Conservation (phyloP, 306 rosid genomes). For the Lithocarpus polystachyus region DNA sequence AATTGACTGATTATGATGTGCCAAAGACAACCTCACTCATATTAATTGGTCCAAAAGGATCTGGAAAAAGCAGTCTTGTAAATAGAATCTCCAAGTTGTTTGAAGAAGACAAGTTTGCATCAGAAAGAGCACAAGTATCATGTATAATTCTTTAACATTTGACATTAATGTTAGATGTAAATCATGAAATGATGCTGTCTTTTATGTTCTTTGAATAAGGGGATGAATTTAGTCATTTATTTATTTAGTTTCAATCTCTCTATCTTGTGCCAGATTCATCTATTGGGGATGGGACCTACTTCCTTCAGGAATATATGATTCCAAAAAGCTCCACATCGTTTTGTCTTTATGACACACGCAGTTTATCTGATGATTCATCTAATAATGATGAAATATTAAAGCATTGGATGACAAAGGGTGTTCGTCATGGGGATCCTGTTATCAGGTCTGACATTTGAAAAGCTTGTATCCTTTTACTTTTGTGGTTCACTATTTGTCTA, state of each 20-base stretch:
- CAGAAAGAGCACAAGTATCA: constrained; percentile 87
- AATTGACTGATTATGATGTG: constrained; percentile 57
- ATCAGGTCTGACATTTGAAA: constrained; percentile 53
- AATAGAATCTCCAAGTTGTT: constrained; percentile 72
- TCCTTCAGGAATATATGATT: constrained; percentile 82
- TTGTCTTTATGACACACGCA: constrained; percentile 78
- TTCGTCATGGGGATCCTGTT: constrained; percentile 62
- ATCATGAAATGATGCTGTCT: constrained; percentile 4
- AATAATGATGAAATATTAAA: constrained; percentile 46
- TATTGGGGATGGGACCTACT: constrained; percentile 69
- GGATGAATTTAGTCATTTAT: constrained; percentile 1
- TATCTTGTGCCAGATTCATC: constrained; percentile 48
- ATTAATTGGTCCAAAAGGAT: constrained; percentile 78
- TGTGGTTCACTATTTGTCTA: constrained; percentile 4
- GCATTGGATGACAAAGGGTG: constrained; percentile 82
- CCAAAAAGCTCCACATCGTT: constrained; percentile 61
- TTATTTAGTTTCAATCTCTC: neutral
- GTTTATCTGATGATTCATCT: constrained; percentile 48
- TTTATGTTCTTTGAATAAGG: constrained; percentile 9
- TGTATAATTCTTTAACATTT: constrained; percentile 37
- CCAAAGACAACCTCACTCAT: constrained; percentile 68
- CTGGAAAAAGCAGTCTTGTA: constrained; percentile 89
- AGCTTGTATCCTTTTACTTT: constrained; percentile 11
- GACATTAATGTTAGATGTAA: constrained; percentile 4
- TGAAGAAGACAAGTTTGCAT: constrained; percentile 57